phyloP scores from a whole-genome alignment of 2,329 filamentous ascomycete genomes.

The Camillea tinctor region DNA sequence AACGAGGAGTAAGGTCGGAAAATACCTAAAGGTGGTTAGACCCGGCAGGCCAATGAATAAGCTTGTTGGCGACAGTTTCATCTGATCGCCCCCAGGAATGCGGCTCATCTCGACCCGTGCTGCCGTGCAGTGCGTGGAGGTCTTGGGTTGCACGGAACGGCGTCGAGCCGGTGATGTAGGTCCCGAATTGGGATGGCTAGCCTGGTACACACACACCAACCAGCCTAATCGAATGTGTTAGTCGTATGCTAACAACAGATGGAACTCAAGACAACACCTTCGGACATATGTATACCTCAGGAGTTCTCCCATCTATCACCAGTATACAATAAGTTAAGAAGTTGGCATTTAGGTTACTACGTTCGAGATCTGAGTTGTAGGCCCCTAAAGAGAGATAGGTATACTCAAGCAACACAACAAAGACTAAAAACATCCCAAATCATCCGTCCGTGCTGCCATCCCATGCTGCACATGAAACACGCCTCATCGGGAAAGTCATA shows the following conservation, averaged over 20 bases:
- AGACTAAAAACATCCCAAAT: not conserved
- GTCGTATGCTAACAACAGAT: no score
- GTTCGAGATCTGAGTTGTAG: no score
- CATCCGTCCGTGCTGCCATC: not conserved
- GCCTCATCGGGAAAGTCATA: slow-evolving; percentile 1
- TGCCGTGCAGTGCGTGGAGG: not conserved
- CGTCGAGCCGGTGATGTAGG: not conserved
- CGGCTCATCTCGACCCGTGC: not conserved
- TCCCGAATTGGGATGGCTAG: not conserved
- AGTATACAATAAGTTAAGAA: no score
- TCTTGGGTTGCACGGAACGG: not conserved
- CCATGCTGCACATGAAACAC: slow-evolving; percentile 1
- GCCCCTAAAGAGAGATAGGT: not conserved
- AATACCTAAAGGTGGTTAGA: not conserved
- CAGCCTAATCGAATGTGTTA: no score
- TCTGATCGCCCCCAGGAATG: not conserved
- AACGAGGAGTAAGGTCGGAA: not conserved
- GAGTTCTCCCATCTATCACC: no score
- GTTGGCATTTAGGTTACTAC: no score
- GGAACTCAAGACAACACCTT: no score
- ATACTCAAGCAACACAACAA: not conserved
- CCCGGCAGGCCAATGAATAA: not conserved
- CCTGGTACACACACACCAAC: not conserved
- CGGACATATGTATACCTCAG: no score
- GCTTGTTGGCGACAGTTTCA: not conserved